Evolutionary conservation across 352 stramenopile genomes (phyloP), one percentile per base, ranked within the genome.

Genomic region (Phytophthora chlamydospora): DNA sequence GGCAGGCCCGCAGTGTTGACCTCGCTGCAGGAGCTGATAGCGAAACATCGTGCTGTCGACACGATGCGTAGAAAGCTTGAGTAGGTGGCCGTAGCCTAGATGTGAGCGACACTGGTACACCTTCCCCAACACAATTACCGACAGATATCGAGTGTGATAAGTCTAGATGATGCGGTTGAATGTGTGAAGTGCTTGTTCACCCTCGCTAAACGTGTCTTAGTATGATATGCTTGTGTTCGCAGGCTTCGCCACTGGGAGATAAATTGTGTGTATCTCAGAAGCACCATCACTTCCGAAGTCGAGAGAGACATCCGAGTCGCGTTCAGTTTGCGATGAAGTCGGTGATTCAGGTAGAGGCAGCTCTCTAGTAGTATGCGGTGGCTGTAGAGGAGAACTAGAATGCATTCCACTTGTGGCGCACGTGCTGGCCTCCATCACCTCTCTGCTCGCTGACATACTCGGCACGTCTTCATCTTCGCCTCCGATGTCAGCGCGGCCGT

Each of bases 101-200:
- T 59, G 51, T 7, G 40, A 59, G 29, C 51, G 39, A 17, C 51
- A 59, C 13, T 50, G 51, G 31, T 36, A 50, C 6, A 50, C 51
- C 13, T 59, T 50, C 11, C 39, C 31, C 11, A 59, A 21, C 1
- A 58, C 38, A 10, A 49, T 48, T 32, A 29, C 16, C 3, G 38
- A 58, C 0, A 48, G 9, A n/a, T 58, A 49, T 39, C 50, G 31
- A 21, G 39, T 49, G 4, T 31, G 50, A 42, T 49, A 58, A 0
- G 50, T 58, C n/a, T 42, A 58, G 11, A 58, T 17, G 32, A 58
- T 48, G 7, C 27, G 13, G n/a, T 49, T 58, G 14, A 58, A 58
- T n/a, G 36, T 32, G 4, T 47, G 38, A 34, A 49, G 50, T 19
- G 24, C 29, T 49, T 42, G 24, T 16, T 58, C 39, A 10, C 24